phyloP scores from a whole-genome alignment of 192 early-diverging fungal genomes.

The Backusella australiensis region DNA sequence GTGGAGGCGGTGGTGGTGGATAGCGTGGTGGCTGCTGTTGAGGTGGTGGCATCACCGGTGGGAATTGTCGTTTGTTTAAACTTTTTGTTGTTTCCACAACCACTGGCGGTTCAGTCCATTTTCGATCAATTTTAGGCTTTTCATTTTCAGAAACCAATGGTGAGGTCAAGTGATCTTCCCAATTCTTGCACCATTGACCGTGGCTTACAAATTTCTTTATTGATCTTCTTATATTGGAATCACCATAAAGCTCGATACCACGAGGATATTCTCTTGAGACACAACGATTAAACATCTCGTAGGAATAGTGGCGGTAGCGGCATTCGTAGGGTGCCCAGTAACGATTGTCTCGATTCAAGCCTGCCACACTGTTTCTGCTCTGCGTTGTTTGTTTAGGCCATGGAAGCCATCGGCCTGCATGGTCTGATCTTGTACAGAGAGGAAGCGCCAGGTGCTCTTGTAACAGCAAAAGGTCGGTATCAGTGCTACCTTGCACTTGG shows the following conservation, averaged over 20 bases:
- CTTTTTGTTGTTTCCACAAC: not conserved
- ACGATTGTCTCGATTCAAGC: conserved; percentile 31
- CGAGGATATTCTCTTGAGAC: conserved; percentile 28
- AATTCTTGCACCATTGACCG: conserved; percentile 41
- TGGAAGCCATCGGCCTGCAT: conserved; percentile 45
- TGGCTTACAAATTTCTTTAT: conserved; percentile 47
- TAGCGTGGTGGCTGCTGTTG: not conserved
- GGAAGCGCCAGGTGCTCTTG: conserved; percentile 42
- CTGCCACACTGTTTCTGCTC: conserved; percentile 12
- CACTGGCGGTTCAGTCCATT: not conserved
- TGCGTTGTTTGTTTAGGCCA: not conserved
- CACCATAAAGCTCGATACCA: conserved; percentile 44
- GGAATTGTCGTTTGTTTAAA: conserved; percentile 5
- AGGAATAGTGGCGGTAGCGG: conserved; percentile 35
- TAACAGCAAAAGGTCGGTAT: not conserved
- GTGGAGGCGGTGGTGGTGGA: not conserved
- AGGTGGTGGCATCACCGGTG: not conserved
- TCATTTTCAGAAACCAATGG: not conserved
- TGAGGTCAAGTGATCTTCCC: not conserved
- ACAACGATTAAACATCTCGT: conserved; percentile 40
- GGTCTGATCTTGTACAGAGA: conserved; percentile 34
- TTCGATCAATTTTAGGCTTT: not conserved
- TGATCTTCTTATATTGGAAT: conserved; percentile 46
- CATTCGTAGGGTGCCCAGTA: conserved; percentile 52
- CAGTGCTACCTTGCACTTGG: not conserved